Evolutionary conservation across 108 stramenopile genomes (phyloP).

Genomic region (Mayamaea pseudoterrestris): DNA sequence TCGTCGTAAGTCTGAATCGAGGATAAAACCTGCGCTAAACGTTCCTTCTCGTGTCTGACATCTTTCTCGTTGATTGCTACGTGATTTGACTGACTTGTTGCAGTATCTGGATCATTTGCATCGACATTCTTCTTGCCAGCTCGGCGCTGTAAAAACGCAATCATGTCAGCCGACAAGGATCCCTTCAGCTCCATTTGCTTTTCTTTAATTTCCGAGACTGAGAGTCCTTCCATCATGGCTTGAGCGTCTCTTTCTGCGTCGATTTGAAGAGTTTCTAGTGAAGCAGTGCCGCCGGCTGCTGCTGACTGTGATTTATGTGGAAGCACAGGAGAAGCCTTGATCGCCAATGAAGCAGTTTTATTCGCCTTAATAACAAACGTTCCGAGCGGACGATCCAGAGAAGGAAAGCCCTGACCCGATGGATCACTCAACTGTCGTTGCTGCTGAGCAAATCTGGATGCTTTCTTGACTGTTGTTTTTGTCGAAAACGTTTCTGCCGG

Average conservation of each 20-base stretch:
- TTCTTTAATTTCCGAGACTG: slow-evolving; percentile 44
- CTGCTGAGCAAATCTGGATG: slow-evolving; percentile 14
- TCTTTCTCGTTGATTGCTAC: slow-evolving; percentile 2
- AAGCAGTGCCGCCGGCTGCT: background rate
- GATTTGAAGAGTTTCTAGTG: background rate
- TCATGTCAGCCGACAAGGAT: slow-evolving; percentile 51
- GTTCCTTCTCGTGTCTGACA: slow-evolving; percentile 38
- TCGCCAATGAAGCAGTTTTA: background rate
- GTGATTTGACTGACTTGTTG: background rate
- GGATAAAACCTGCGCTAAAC: slow-evolving; percentile 42
- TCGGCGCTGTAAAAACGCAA: slow-evolving; percentile 49
- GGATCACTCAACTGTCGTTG: slow-evolving; percentile 2
- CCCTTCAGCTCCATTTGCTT: slow-evolving; percentile 36
- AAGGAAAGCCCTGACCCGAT: slow-evolving; percentile 24
- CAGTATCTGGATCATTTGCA: background rate
- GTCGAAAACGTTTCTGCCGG: background rate
- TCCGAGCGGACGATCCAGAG: slow-evolving; percentile 33
- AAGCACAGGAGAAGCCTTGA: background rate
- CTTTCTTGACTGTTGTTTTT: background rate
- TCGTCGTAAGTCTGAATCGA: slow-evolving; percentile 59
- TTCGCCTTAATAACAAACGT: slow-evolving; percentile 21
- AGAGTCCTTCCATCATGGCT: slow-evolving; percentile 57
- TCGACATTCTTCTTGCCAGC: no score
- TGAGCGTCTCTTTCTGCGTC: slow-evolving; percentile 18
- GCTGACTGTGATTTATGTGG: background rate